Base-by-base conservation (phyloP, 148 eudicot genomes). In the Chenopodium suecicum region DNA sequence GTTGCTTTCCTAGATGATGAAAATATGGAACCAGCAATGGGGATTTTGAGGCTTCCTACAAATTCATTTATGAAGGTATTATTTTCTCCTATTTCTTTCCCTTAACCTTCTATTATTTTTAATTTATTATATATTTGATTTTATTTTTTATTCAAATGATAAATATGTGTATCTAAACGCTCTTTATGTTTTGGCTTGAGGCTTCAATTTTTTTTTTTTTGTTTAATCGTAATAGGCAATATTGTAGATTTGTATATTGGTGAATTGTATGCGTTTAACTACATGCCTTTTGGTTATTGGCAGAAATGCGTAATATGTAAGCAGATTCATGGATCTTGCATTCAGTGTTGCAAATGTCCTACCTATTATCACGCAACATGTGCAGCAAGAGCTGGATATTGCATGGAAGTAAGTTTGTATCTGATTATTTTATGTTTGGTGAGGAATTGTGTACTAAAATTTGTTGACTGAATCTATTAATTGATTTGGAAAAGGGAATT, bases 21-120 rank as follows among this genome's bases (percentile, higher is more conserved):
- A 83, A 90, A 83, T 83, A 96, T 96, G 99, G 99, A 96, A 83
- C 99, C 99, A 66, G 99, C 99, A 32, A 85, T 81, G 82, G 99
- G 99, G 41, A 78, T 96, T 70, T 80, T 94, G 72, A 89, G 88
- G 83, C 90, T 92, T 81, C 91, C 98, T 50, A 76, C 89, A 68
- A 76, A 78, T 76, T 82, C 91, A 79, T 96, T 96, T 89, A 83
- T 84, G 20, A 96, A 90, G 92, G 99, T 94, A 88, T 32, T 34
- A 32, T 79, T 58, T 9, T 25, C 12, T 9, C 48, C 31, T 4
- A 11, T 25, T 25, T 48, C 5, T 48, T 13, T 12, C 22, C 2
- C 25, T 3, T 22, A 22, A 41, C 7, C 44, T 41, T 41, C 44
- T 41, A 41, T 41, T 41, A 41, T 41, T 41, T 41, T 41, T 41